phyloP scores from a whole-genome alignment of 2,329 filamentous ascomycete species.

The Periconia sp. region DNA sequence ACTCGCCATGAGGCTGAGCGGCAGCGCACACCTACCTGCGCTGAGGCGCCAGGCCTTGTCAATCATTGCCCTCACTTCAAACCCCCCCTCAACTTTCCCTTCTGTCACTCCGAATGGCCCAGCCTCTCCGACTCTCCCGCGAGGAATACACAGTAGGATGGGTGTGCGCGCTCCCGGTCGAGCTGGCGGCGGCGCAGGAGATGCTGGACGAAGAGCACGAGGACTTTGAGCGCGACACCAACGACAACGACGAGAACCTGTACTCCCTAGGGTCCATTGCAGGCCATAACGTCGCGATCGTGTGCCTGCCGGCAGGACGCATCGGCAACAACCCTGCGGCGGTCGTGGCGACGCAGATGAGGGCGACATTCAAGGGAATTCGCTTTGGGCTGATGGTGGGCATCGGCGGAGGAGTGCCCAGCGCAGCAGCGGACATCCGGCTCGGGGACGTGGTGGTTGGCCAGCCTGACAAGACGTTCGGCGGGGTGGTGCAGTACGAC shows the following conservation, averaged over 20 bases:
- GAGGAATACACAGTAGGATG: conserved; percentile 39
- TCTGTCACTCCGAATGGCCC: conserved; percentile 12
- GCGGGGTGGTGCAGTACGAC: conserved; percentile 18
- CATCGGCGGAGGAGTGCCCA: conserved; percentile 40
- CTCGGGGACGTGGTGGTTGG: conserved; percentile 18
- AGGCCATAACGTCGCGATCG: conserved; percentile 39
- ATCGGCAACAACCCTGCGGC: conserved; percentile 40
- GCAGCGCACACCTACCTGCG: conserved; percentile 2
- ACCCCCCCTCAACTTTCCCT: no score
- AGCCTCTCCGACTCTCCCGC: conserved; percentile 11
- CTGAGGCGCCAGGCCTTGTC: neutral
- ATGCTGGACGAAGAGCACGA: conserved; percentile 39
- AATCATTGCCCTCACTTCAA: conserved; percentile 1
- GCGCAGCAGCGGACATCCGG: conserved; percentile 12
- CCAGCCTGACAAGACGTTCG: conserved; percentile 5
- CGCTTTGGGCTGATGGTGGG: conserved; percentile 15
- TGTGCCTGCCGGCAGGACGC: conserved; percentile 15
- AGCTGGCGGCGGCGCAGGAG: conserved; percentile 35
- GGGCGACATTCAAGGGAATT: conserved; percentile 34
- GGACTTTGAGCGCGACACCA: conserved; percentile 23
- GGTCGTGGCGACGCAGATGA: conserved; percentile 33
- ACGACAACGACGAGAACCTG: conserved; percentile 28
- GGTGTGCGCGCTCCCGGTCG: conserved; percentile 40
- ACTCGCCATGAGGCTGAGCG: conserved; percentile 1
- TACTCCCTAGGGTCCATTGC: conserved; percentile 3